These are phyloP conservation scores for Aspergillus tamarii DNA, from an alignment of 2,329 filamentous ascomycete species.

Conservation along the genomic window DNA sequence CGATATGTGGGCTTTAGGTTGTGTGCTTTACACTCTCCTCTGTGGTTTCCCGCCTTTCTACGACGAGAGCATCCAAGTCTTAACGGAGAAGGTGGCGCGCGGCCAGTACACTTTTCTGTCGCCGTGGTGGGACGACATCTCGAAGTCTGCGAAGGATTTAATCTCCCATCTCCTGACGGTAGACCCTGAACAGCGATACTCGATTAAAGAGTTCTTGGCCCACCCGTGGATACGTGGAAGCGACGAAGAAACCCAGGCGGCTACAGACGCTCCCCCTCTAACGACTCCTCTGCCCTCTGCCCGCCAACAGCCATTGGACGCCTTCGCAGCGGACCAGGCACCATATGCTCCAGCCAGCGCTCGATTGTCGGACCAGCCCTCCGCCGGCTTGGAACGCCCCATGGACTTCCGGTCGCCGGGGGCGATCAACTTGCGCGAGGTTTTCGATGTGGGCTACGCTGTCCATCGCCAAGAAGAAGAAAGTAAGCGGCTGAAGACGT, in stretches of 20 bases:
- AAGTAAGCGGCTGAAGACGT: constrained; percentile 84
- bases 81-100: constrained; percentile 96
- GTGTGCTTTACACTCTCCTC: constrained; percentile 92
- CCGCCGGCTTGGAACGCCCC: constrained; percentile 62
- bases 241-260: constrained; percentile 68
- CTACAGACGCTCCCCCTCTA: constrained; percentile 71
- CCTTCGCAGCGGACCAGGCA: constrained; percentile 42
- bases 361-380: constrained; percentile 61
- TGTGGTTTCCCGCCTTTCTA: constrained; percentile 99
- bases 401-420: constrained; percentile 95
- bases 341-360: constrained; percentile 52
- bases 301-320: constrained; percentile 63
- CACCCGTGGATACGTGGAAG: constrained; percentile 89
- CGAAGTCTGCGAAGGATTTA: constrained; percentile 88
- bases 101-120: constrained; percentile 98
- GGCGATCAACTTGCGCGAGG: constrained; percentile 91
- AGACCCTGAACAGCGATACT: constrained; percentile 92
- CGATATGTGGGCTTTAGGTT: constrained; percentile 98
- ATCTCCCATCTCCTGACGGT: constrained; percentile 93
- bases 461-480: constrained; percentile 97
- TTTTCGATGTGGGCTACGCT: constrained; percentile 97
- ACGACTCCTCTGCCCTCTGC: constrained; percentile 62
- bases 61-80: constrained; percentile 93
- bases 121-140: constrained; percentile 99
- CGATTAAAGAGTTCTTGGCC: constrained; percentile 87